These are phyloP conservation scores for Gypsophila paniculata DNA, from an alignment of 179 eudicot species.

Conservation along the genomic window DNA sequence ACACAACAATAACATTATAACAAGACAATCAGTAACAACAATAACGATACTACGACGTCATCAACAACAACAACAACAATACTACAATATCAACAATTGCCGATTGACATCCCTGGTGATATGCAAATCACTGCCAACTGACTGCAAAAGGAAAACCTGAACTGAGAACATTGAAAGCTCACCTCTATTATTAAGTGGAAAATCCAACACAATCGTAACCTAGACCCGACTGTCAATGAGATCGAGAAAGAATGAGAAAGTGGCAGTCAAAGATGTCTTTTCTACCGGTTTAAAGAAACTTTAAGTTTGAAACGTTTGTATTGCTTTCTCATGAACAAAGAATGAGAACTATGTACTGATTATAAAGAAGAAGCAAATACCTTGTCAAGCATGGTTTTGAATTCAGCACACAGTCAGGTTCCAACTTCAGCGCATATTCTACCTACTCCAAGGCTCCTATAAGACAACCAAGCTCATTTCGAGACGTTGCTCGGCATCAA, in stretches of 20 bases:
- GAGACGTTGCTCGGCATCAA: not conserved
- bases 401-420: not conserved
- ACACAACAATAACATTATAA: no score
- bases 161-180: not conserved
- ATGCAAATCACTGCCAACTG: not conserved
- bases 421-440: conserved; percentile 8
- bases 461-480: conserved; percentile 1
- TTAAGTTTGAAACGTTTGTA: not conserved
- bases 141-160: not conserved
- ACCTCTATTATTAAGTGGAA: not conserved
- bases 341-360: conserved; percentile 1
- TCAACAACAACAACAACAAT: no score
- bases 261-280: not conserved
- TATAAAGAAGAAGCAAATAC: not conserved
- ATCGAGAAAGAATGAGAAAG: not conserved
- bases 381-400: conserved; percentile 5
- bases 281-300: not conserved
- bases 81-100: no score
- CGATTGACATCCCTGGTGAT: no score
- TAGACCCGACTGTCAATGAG: not conserved
- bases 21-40: no score
- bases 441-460: conserved; percentile 6
- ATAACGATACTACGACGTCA: no score
- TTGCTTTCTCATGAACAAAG: not conserved
- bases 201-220: not conserved